Base-by-base conservation (phyloP, 805 yeast species). In the Ogataea dorogensis region DNA sequence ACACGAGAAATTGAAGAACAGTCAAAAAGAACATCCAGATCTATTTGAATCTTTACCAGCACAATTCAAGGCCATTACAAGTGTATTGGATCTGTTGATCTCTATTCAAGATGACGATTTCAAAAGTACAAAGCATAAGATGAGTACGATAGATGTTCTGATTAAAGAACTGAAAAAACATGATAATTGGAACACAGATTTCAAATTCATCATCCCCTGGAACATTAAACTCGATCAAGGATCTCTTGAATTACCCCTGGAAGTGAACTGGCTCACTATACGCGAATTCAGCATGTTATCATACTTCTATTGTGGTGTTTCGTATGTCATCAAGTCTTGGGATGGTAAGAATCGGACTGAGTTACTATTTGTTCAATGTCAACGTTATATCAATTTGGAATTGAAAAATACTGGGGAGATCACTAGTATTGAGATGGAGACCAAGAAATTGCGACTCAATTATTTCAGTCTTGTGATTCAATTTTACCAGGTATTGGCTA, bases 241-340 rank as follows among this genome's bases (percentile, higher is more conserved):
- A 4, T 8, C 14, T 7, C 6, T 39, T 13, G 28, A 31, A 33
- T 12, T 66, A 42, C 46, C 61, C 3, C 17, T 57, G 12, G 48
- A 55, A 15, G 45, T 69, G 2, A 49, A 51, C 13, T 73, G 78
- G 76, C 36, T 71, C 9, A 57, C 63, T 10, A 57, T 68, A 4
- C 66, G 63, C 26, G 75, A 71, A 38, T 69, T 67, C 47, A 60
- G 63, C 7, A 56, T 68, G 14, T 36, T 63, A 27, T 56, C 68
- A 15, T 70, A 68, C 44, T 63, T 69, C 28, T 47, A 65, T n/a
- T 61, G 68, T 23, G 77, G 73, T 2, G 49, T 72, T 5, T 50
- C 63, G 5, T 61, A 65, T 20, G 42, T 70, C 14, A 49, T 51
- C 11, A 68, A 64, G 24, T 52, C 66, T 1, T 54, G 64, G 50